These are phyloP conservation scores for Tetrastigma voinierianum DNA, from an alignment of 164 flowering plant genomes.

Conservation along the genomic window DNA sequence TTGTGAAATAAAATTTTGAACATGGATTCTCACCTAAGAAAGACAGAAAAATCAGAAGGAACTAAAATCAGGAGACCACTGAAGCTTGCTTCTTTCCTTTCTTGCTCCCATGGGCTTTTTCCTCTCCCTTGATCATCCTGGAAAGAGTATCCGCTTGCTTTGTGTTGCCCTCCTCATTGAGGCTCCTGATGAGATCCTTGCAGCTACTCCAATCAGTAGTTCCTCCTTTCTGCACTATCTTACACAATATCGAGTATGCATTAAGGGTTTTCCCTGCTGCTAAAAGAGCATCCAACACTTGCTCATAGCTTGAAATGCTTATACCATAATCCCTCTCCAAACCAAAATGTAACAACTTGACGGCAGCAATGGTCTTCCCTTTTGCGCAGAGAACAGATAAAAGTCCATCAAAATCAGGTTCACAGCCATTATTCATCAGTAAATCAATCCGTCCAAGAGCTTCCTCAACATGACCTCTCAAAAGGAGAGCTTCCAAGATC, in stretches of 20 bases:
- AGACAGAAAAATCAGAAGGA: background rate
- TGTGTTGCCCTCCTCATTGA: constrained; percentile 84
- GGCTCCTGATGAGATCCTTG: constrained; percentile 70
- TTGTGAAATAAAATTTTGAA: no score
- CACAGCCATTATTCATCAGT: constrained; percentile 45
- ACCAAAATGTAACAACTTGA: constrained; percentile 72
- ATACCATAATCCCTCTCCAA: constrained; percentile 71
- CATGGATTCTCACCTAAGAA: constrained; percentile 2
- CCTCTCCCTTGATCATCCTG: constrained; percentile 58
- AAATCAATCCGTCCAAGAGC: constrained; percentile 82
- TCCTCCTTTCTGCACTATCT: constrained; percentile 77
- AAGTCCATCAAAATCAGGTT: constrained; percentile 63
- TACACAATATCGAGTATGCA: constrained; percentile 83
- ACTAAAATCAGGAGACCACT: constrained; percentile 18
- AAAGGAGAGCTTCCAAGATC: constrained; percentile 82
- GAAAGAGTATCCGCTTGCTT: constrained; percentile 92
- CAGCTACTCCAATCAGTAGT: constrained; percentile 47
- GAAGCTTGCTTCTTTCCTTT: constrained; percentile 47
- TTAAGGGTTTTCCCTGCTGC: constrained; percentile 86
- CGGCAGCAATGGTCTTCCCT: constrained; percentile 78
- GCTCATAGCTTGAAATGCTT: constrained; percentile 68
- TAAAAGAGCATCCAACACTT: constrained; percentile 75
- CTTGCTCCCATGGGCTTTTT: constrained; percentile 24
- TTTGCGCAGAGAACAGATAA: constrained; percentile 66
- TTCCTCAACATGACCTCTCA: constrained; percentile 98